Evolutionary conservation across 306 rosid species (phyloP).

Genomic region (Acmispon strigosus): DNA sequence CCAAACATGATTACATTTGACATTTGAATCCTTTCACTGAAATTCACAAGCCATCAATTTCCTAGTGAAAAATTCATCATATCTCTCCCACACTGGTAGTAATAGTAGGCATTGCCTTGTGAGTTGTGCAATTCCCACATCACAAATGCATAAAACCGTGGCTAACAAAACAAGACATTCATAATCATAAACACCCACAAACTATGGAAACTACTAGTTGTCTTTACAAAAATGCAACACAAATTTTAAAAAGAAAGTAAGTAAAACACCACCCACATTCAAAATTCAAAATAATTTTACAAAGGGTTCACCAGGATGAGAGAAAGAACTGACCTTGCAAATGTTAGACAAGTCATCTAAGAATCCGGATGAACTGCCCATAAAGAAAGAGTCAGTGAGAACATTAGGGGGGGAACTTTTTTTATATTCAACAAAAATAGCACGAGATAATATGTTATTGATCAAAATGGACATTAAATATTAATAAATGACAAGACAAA

Average conservation of each 20-base stretch:
- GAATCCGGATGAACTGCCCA: slow-evolving; percentile 15
- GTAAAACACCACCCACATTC: background rate
- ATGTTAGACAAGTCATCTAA: slow-evolving; percentile 17
- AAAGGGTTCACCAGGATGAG: background rate
- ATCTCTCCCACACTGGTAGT: slow-evolving; percentile 7
- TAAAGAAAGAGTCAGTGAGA: background rate
- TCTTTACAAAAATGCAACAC: background rate
- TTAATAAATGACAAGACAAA: background rate
- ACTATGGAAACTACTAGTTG: background rate
- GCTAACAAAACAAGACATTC: background rate
- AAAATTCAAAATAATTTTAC: background rate
- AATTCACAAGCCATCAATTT: slow-evolving; percentile 20
- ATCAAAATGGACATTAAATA: background rate
- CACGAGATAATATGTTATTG: background rate
- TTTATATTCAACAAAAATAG: background rate
- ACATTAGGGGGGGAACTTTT: background rate
- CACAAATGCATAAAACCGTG: background rate
- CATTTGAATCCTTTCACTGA: background rate
- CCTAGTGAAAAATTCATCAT: background rate
- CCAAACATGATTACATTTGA: slow-evolving; percentile 21
- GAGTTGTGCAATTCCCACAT: background rate
- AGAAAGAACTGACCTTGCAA: slow-evolving; percentile 22
- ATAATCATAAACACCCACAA: background rate
- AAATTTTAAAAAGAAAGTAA: background rate
- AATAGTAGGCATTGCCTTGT: slow-evolving; percentile 1